Evolutionary conservation across 106 monocot species (phyloP).

Genomic region (Dioscorea alata): DNA sequence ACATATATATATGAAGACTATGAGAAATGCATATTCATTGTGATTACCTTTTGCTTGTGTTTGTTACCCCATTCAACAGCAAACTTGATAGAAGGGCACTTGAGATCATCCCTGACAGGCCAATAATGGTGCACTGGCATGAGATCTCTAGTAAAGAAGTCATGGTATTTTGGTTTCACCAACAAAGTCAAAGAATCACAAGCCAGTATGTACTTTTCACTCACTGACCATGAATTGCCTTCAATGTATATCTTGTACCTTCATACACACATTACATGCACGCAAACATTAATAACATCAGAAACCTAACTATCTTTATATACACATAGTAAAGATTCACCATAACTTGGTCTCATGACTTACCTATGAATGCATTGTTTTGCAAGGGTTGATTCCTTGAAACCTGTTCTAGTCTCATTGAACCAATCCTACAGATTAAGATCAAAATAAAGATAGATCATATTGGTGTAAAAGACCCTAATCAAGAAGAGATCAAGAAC

Average conservation of each 20-base stretch:
- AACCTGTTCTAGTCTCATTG: conserved; percentile 39
- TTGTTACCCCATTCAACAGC: conserved; percentile 78
- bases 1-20: too few species aligned
- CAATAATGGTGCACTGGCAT: conserved; percentile 81
- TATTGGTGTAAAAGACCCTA: too few species aligned
- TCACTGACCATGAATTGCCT: conserved; percentile 78
- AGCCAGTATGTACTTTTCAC: conserved; percentile 78
- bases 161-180: conserved; percentile 44
- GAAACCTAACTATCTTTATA: neutral
- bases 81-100: conserved; percentile 67
- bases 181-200: conserved; percentile 55
- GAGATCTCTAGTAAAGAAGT: conserved; percentile 65
- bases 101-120: conserved; percentile 40
- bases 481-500: neutral
- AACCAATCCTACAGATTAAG: conserved; percentile 40
- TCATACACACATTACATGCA: neutral
- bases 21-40: too few species aligned
- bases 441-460: neutral
- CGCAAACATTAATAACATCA: too few species aligned
- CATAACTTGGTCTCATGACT: neutral
- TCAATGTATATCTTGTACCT: conserved; percentile 92
- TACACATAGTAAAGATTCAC: too few species aligned
- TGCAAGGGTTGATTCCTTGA: conserved; percentile 66
- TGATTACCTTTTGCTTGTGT: conserved; percentile 54
- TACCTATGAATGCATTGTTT: conserved; percentile 71